Evolutionary conservation across 208 protist genomes (phyloP).

Genomic region (Leishmania tarentolae): DNA sequence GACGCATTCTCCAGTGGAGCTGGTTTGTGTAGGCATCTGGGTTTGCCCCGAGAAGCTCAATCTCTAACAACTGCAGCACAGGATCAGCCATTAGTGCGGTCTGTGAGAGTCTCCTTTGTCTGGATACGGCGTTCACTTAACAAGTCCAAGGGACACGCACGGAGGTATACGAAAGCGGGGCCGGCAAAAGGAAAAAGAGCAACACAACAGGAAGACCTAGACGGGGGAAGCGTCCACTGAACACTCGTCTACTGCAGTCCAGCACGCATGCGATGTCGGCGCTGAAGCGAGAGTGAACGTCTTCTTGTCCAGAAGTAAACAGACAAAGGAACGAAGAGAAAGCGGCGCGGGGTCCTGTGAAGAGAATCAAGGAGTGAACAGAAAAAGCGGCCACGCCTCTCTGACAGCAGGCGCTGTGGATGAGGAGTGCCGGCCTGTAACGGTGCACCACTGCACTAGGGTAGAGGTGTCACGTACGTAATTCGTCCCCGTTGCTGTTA

Average conservation of each 20-base stretch:
- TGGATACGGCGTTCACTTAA: not conserved
- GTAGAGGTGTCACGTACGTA: not conserved
- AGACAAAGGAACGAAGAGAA: too few species aligned
- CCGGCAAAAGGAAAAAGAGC: not conserved
- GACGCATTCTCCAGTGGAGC: constrained; percentile 78
- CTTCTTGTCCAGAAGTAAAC: not conserved
- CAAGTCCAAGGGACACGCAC: not conserved
- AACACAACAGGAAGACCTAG: not conserved
- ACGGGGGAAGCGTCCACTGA: not conserved
- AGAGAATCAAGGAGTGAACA: not conserved
- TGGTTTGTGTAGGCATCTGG: constrained; percentile 57
- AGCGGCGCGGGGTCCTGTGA: not conserved
- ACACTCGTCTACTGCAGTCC: not conserved
- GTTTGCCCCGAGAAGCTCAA: constrained; percentile 85
- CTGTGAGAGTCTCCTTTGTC: not conserved
- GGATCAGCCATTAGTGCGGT: constrained; percentile 56
- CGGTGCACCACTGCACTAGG: not conserved
- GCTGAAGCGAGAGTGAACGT: too few species aligned
- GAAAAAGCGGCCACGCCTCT: not conserved
- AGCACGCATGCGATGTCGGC: not conserved
- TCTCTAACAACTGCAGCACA: constrained; percentile 86
- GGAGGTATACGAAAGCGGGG: not conserved
- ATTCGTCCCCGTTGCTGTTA: not conserved
- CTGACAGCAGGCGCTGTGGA: not conserved
- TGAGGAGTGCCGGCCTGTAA: not conserved